Base-by-base conservation (phyloP, 768 basidiomycete genomes). In the Suillus plorans region DNA sequence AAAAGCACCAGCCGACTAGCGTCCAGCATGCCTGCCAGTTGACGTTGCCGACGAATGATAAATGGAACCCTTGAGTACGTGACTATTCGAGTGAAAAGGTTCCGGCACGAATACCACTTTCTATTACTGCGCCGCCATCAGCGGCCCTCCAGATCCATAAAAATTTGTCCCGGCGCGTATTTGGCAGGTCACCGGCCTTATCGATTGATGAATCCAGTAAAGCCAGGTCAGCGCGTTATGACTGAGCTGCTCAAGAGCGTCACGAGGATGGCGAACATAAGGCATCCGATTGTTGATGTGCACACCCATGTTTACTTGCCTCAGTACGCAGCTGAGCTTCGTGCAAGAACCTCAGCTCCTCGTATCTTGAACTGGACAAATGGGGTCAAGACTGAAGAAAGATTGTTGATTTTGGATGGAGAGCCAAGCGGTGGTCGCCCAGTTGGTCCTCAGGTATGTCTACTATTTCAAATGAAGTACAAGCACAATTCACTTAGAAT, bases 291-390 rank as follows among this genome's bases (percentile, higher is more conserved):
- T 52, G 85, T 95, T 53, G 94, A 95, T 78, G 80, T 95, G 39
- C 94, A 95, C 80, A 92, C 91, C 5, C 94, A 95, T 68, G 85
- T 94, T 49, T 95, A 93, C 72, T 84, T 93, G 22, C 91, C 92
- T 2, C 83, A 90, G 41, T 95, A 95, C 74, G 85, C 88, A 22
- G 79, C 87, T 0, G 77, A 93, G 59, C 80, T 95, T 55, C 84
- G 91, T 49, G 80, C 85, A 41, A 85, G 94, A 49, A 75, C 83
- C 4, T 73, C 79, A 18, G 89, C 86, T 2, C 92, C 93, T 28
- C 84, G 87, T 47, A 92, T 94, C 68, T 81, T 90, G 64, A 78
- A 79, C 42, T 77, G 82, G 16, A 74, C 74, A 2, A 80, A 74
- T 14, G 76, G 61, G 5, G 62, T 80, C 20, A 75, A 76, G 64